Conservation (phyloP, 371 early-diverging fungal genomes). For the Basidiobolus meristosporus region DNA sequence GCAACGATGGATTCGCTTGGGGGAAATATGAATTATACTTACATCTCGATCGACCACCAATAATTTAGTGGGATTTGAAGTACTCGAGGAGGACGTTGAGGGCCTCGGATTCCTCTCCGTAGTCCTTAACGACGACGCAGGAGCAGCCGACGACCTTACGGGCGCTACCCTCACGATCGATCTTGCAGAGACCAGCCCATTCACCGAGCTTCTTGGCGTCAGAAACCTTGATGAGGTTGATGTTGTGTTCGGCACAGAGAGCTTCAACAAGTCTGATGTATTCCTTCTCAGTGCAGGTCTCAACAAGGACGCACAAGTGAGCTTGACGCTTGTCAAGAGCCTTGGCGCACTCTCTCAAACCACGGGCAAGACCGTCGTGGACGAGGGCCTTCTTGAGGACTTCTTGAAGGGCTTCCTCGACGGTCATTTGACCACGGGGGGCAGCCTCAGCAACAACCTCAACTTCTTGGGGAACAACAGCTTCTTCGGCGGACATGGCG, state of each 20-base stretch:
- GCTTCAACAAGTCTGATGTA: slow-evolving; percentile 93
- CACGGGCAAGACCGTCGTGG: slow-evolving; percentile 94
- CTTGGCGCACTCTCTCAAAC: slow-evolving; percentile 93
- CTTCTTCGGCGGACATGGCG: slow-evolving; percentile 35
- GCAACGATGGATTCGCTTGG: no score
- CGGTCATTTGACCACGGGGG: slow-evolving; percentile 56
- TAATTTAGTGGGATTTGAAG: slow-evolving; percentile 62
- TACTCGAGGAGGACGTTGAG: slow-evolving; percentile 89
- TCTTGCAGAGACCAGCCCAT: slow-evolving; percentile 98
- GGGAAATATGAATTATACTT: no score
- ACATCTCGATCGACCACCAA: no score
- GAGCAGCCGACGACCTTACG: slow-evolving; percentile 95
- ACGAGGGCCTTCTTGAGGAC: slow-evolving; percentile 88
- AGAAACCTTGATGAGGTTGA: slow-evolving; percentile 92
- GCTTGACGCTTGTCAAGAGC: slow-evolving; percentile 94
- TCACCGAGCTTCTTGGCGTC: slow-evolving; percentile 98
- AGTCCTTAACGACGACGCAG: slow-evolving; percentile 90
- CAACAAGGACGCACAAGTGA: slow-evolving; percentile 88
- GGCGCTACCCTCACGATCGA: slow-evolving; percentile 95
- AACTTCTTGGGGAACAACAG: slow-evolving; percentile 40
- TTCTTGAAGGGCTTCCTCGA: slow-evolving; percentile 94
- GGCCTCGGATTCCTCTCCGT: slow-evolving; percentile 96
- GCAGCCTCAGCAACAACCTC: slow-evolving; percentile 66
- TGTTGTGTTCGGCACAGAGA: slow-evolving; percentile 95
- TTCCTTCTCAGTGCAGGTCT: slow-evolving; percentile 89